These are phyloP conservation scores for Amorphotheca resinae DNA, from an alignment of 495 filamentous ascomycete species.

Conservation along the genomic window DNA sequence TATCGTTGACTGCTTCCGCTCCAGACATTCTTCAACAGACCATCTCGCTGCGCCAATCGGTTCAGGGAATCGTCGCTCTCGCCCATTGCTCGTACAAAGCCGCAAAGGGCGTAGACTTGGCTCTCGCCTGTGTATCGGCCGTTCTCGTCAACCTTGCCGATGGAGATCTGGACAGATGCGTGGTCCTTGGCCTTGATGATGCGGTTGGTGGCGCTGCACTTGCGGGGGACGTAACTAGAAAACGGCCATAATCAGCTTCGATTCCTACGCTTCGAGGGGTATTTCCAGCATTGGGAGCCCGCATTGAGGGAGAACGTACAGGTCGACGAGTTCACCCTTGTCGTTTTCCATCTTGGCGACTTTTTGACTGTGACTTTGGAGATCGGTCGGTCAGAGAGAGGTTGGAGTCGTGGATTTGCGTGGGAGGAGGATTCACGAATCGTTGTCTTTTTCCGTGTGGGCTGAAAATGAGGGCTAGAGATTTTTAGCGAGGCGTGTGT, in stretches of 20 bases:
- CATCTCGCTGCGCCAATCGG: conserved; percentile 87
- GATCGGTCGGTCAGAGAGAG: conserved; percentile 14
- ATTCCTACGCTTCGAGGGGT: conserved; percentile 1
- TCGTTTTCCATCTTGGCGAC: conserved; percentile 82
- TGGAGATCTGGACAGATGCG: conserved; percentile 81
- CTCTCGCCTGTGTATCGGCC: conserved; percentile 95
- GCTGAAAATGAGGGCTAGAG: conserved; percentile 7
- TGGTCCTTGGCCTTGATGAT: conserved; percentile 99
- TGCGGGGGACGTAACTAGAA: conserved; percentile 90
- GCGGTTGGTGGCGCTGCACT: conserved; percentile 88
- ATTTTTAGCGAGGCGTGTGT: conserved; percentile 1
- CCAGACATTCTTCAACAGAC: conserved; percentile 95
- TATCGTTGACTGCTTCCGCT: conserved; percentile 67
- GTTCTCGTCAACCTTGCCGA: conserved; percentile 95
- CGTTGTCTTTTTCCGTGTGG: conserved; percentile 12
- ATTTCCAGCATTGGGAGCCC: conserved; percentile 1
- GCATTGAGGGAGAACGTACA: conserved; percentile 45
- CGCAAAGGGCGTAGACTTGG: conserved; percentile 92
- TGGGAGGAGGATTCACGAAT: conserved; percentile 12
- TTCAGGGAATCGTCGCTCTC: conserved; percentile 96
- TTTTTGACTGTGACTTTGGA: conserved; percentile 24
- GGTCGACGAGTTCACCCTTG: conserved; percentile 97
- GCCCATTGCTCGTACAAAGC: conserved; percentile 94
- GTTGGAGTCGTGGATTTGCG: conserved; percentile 13
- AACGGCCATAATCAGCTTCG: neutral